phyloP scores from a whole-genome alignment of 352 stramenopile genomes.

The Vaucheria bursata region DNA sequence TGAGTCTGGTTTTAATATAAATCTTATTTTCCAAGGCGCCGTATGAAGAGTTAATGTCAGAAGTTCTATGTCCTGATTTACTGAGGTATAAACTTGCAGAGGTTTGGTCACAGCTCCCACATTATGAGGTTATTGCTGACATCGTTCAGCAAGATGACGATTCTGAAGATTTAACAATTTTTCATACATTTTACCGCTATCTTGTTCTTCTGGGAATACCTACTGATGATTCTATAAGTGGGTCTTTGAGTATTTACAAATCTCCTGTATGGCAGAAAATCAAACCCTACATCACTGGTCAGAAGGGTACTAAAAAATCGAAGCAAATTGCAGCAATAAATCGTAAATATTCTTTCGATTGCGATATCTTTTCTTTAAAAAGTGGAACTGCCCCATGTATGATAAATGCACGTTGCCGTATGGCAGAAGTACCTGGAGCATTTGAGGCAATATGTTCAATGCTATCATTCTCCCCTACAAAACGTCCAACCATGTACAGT shows the following conservation, averaged over 20 bases:
- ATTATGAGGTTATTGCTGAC: constrained; percentile 20
- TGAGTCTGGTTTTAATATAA: neutral
- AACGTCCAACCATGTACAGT: constrained; percentile 38
- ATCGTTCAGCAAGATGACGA: constrained; percentile 50
- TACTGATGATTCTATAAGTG: neutral
- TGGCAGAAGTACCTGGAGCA: constrained; percentile 14
- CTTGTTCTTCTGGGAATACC: constrained; percentile 87
- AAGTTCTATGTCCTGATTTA: constrained; percentile 54
- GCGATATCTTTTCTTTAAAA: constrained; percentile 23
- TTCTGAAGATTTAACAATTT: constrained; percentile 59
- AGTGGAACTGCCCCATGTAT: constrained; percentile 22
- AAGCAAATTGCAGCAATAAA: neutral
- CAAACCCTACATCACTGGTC: too few relatives aligned
- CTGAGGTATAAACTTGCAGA: constrained; percentile 25
- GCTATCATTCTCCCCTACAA: constrained; percentile 28
- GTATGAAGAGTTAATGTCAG: constrained; percentile 94
- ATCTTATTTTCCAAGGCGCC: constrained; percentile 51
- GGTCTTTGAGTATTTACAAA: neutral
- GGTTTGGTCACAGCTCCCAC: constrained; percentile 4
- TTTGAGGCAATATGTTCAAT: constrained; percentile 26
- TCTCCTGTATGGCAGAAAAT: too few relatives aligned
- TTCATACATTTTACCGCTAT: constrained; percentile 89
- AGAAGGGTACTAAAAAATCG: neutral
- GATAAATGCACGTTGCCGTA: constrained; percentile 11
- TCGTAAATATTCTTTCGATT: neutral